Evolutionary conservation across 139 green algal species (phyloP).

Genomic region (Chlorella sp.): DNA sequence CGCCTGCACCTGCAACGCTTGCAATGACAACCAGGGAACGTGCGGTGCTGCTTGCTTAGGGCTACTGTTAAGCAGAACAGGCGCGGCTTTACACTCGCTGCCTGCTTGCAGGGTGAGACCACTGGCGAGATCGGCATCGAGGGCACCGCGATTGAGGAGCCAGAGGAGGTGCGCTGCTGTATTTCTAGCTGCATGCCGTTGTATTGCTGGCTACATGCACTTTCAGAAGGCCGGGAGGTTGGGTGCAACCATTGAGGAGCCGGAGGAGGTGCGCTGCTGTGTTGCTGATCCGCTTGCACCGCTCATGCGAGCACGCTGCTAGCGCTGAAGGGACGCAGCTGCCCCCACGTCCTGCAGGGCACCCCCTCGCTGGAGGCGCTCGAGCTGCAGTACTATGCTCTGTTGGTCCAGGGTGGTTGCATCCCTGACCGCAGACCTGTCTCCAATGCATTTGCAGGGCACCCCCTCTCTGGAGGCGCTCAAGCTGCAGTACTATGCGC

Average conservation of each 20-base stretch:
- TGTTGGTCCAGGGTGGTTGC: no score
- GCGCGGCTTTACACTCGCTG: no score
- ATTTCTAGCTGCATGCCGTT: neutral
- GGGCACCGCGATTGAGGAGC: slow-evolving; percentile 87
- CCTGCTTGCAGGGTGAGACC: slow-evolving; percentile 47
- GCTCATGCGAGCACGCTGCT: neutral
- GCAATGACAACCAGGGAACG: no score
- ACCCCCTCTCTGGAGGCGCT: slow-evolving; percentile 88
- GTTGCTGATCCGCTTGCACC: no score
- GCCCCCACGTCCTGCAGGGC: slow-evolving; percentile 51
- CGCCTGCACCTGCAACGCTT: no score
- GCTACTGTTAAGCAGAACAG: no score
- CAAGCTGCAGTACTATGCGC: slow-evolving; percentile 94
- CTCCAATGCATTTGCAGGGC: no score
- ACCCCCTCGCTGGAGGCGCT: slow-evolving; percentile 88
- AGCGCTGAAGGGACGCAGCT: neutral
- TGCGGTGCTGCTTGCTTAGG: no score
- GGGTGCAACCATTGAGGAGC: slow-evolving; percentile 92
- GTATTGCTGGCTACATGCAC: no score
- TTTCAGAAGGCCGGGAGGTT: no score
- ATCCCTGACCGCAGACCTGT: no score
- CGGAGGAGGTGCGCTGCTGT: slow-evolving; percentile 66
- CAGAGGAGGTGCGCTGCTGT: slow-evolving; percentile 67
- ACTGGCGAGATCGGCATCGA: slow-evolving; percentile 92
- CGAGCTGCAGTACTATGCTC: slow-evolving; percentile 94